A percentile compares a stretch with the other conserved stretches of the same genome.
Conservation (phyloP, 2,329 filamentous ascomycete species). For the Fusarium incarnatum region DNA sequence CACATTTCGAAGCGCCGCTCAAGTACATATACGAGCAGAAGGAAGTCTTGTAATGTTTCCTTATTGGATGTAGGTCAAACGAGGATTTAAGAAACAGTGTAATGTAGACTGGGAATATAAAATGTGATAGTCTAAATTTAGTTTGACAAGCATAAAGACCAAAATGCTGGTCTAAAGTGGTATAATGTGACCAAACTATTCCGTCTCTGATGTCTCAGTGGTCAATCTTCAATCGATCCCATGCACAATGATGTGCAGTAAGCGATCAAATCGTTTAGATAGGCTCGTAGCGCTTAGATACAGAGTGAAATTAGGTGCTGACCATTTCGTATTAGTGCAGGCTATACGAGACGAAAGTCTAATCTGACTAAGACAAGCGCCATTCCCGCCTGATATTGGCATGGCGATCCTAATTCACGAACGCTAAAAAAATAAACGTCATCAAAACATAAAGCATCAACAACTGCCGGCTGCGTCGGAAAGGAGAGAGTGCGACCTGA, state of each 20-base stretch:
- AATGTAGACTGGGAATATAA: too few species aligned
- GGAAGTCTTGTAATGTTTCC: too few species aligned
- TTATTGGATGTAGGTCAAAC: too few species aligned
- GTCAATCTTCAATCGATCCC: background rate
- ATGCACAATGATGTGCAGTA: background rate
- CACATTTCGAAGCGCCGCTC: too few species aligned
- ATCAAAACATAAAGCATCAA: slow-evolving; percentile 8
- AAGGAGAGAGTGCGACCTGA: background rate
- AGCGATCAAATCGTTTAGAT: background rate
- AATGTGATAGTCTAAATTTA: too few species aligned
- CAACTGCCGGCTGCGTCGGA: background rate
- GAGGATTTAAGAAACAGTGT: too few species aligned
- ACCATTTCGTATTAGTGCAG: slow-evolving; percentile 14
- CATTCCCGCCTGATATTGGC: slow-evolving; percentile 5
- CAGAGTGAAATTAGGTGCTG: background rate
- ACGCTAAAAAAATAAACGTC: background rate
- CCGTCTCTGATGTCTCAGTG: background rate
- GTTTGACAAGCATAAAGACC: too few species aligned
- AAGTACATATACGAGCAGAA: background rate
- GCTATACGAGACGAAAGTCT: slow-evolving; percentile 11
- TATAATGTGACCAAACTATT: too few species aligned
- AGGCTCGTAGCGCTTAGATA: slow-evolving; percentile 1
- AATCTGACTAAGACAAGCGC: slow-evolving; percentile 6
- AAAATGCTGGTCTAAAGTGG: too few species aligned
- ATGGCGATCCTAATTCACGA: slow-evolving; percentile 1